These are phyloP conservation scores for Penicillium salamii DNA, from an alignment of 495 filamentous ascomycete species.

Conservation along the genomic window DNA sequence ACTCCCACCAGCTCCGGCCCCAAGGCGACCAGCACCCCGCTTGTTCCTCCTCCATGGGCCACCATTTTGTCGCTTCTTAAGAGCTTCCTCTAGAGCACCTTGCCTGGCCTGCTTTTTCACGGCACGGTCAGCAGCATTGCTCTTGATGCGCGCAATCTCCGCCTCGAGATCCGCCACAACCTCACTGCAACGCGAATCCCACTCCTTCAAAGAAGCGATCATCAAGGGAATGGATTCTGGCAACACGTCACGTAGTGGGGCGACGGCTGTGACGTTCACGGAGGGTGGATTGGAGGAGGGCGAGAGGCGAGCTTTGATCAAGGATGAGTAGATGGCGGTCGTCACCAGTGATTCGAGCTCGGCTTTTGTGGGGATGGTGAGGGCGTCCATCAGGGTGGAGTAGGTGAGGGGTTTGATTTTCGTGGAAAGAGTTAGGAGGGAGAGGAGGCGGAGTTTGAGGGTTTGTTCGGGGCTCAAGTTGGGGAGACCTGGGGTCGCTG, in stretches of 20 bases:
- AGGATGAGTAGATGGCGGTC: slow-evolving; percentile 78
- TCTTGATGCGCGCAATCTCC: slow-evolving; percentile 60
- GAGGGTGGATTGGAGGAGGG: slow-evolving; percentile 58
- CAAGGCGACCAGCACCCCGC: slow-evolving; percentile 16
- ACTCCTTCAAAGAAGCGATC: slow-evolving; percentile 64
- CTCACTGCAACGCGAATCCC: slow-evolving; percentile 69
- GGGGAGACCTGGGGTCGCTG: slow-evolving; percentile 62
- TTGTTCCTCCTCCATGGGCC: slow-evolving; percentile 12
- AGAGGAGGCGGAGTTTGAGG: slow-evolving; percentile 86
- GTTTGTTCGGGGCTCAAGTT: slow-evolving; percentile 66
- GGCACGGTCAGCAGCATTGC: slow-evolving; percentile 52
- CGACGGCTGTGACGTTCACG: slow-evolving; percentile 74
- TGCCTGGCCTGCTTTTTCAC: slow-evolving; percentile 46
- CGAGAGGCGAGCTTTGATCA: slow-evolving; percentile 79
- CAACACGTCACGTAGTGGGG: slow-evolving; percentile 80
- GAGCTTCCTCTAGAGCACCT: slow-evolving; percentile 45
- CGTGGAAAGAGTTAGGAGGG: slow-evolving; percentile 72
- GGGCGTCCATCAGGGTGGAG: slow-evolving; percentile 56
- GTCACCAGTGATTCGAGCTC: slow-evolving; percentile 90
- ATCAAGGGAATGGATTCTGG: slow-evolving; percentile 65
- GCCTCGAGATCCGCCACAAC: slow-evolving; percentile 75
- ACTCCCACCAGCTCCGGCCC: slow-evolving; percentile 27
- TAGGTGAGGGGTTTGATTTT: slow-evolving; percentile 70
- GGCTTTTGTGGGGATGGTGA: slow-evolving; percentile 63
- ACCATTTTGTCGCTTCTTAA: slow-evolving; percentile 19